phyloP scores from a whole-genome alignment of 2,329 filamentous ascomycete genomes.

The Gnomoniopsis smithogilvyi region DNA sequence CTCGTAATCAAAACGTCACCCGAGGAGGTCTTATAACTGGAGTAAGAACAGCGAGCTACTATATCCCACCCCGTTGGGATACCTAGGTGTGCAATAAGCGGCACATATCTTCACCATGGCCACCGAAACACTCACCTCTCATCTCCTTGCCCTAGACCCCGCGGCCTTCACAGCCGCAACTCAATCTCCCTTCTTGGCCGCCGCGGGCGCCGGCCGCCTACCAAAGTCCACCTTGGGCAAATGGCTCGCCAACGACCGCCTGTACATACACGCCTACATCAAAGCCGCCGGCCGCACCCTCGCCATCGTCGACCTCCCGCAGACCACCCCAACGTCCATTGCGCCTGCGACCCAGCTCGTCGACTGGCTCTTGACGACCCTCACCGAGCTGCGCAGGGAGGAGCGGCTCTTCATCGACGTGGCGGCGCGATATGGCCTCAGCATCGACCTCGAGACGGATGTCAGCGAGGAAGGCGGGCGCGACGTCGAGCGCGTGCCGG shows the following conservation, averaged over 20 bases:
- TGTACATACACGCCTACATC: slow-evolving; percentile 70
- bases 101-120: background rate
- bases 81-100: background rate
- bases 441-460: slow-evolving; percentile 35
- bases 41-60: background rate
- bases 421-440: slow-evolving; percentile 56
- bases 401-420: slow-evolving; percentile 66
- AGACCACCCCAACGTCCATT: slow-evolving; percentile 19
- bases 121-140: slow-evolving; percentile 46
- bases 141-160: slow-evolving; percentile 50
- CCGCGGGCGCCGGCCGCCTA: slow-evolving; percentile 61
- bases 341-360: slow-evolving; percentile 52
- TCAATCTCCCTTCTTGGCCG: slow-evolving; percentile 62
- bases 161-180: slow-evolving; percentile 53
- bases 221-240: slow-evolving; percentile 52
- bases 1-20: background rate
- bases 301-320: slow-evolving; percentile 55
- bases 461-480: slow-evolving; percentile 9
- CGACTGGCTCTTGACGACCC: slow-evolving; percentile 59
- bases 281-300: slow-evolving; percentile 64
- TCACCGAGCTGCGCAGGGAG: slow-evolving; percentile 65
- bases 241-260: slow-evolving; percentile 70
- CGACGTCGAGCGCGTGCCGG: slow-evolving; percentile 18
- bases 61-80: too few relatives aligned
- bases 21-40: background rate